Evolutionary conservation across 176 grass and related monocot genomes (phyloP), one percentile per base, ranked within the genome.

Genomic region (Chrysopogon serrulatus): DNA sequence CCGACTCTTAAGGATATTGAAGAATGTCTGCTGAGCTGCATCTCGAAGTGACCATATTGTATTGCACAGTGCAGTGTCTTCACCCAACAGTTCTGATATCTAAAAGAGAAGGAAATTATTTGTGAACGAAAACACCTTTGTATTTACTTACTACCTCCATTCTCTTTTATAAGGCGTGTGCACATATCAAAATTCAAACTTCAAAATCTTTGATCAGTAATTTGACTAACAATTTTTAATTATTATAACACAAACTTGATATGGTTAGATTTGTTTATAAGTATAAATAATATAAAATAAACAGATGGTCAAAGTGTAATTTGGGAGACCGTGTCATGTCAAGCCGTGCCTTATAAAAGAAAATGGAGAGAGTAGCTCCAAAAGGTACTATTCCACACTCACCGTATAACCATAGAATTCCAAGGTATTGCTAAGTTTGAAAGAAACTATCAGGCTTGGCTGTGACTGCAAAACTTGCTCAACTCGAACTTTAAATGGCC

Each of bases 381-480:
- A 79, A 53, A 87, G 39, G 70, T 69, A 26, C 10, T 54, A 65
- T 61, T 84, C 31, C 18, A 82, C 65, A 91, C 96, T 94, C 74
- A 98, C 96, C 49, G 87, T 98, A 65, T 92, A 93, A 71, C 83
- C 86, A 79, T 98, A 98, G 73, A 98, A 98, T 69, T 98, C 96
- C 83, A 98, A 86, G 53, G 96, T 98, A 84, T 98, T 98, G 66
- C 85, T 92, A 85, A 96, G 89, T 82, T 89, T 98, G 84, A 90
- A 98, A 64, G 93, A 98, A 80, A 98, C 73, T 73, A 94, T 85
- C 45, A 98, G 81, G 81, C 77, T 94, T 90, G 91, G 93, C 47
- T 98, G 96, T 78, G 96, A 96, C 74, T 98, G 96, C 77, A 98
- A 78, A 86, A 98, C 96, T 90, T 98, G 96, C 47, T 98, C 96